Evolutionary conservation across 208 protist species (phyloP).

Genomic region (Kentomonas sorsogonicus): DNA sequence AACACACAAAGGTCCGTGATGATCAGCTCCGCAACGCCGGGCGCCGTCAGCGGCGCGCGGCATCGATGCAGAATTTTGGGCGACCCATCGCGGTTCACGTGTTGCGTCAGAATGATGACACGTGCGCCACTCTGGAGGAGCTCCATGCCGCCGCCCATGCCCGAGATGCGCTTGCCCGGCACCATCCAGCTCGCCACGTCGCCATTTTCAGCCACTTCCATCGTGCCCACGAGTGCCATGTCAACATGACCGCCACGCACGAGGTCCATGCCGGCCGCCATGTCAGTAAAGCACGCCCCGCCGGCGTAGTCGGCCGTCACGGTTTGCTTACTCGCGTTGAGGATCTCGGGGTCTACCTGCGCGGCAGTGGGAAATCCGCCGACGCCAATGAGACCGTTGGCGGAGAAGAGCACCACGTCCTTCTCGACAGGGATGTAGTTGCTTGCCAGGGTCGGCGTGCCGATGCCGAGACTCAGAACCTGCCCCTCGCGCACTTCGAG

Average conservation of each 20-base stretch:
- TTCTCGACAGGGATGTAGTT: slow-evolving; percentile 78
- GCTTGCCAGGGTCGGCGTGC: slow-evolving; percentile 91
- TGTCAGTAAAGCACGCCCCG: slow-evolving; percentile 66
- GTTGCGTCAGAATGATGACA: slow-evolving; percentile 94
- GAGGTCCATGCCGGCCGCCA: slow-evolving; percentile 89
- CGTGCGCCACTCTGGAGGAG: slow-evolving; percentile 71
- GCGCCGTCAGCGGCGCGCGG: slow-evolving; percentile 83
- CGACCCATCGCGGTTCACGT: slow-evolving; percentile 78
- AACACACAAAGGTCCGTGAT: slow-evolving; percentile 95
- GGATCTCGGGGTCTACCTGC: slow-evolving; percentile 88
- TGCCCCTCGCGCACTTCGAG: slow-evolving; percentile 94
- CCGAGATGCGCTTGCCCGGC: slow-evolving; percentile 93
- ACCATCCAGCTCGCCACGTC: slow-evolving; percentile 96
- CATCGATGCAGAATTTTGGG: slow-evolving; percentile 85
- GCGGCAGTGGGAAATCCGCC: slow-evolving; percentile 77
- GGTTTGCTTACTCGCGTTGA: slow-evolving; percentile 95
- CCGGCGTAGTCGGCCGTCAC: slow-evolving; percentile 82
- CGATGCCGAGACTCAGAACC: slow-evolving; percentile 94
- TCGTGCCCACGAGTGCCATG: slow-evolving; percentile 91
- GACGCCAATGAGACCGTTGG: slow-evolving; percentile 88
- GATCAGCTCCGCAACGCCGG: slow-evolving; percentile 76
- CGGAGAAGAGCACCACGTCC: slow-evolving; percentile 80
- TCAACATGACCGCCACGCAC: slow-evolving; percentile 92
- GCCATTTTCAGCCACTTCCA: slow-evolving; percentile 86
- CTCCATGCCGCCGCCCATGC: slow-evolving; percentile 95